phyloP scores from a whole-genome alignment of 2,329 filamentous ascomycete genomes.

The Pseudovirgaria hyperparasitica region DNA sequence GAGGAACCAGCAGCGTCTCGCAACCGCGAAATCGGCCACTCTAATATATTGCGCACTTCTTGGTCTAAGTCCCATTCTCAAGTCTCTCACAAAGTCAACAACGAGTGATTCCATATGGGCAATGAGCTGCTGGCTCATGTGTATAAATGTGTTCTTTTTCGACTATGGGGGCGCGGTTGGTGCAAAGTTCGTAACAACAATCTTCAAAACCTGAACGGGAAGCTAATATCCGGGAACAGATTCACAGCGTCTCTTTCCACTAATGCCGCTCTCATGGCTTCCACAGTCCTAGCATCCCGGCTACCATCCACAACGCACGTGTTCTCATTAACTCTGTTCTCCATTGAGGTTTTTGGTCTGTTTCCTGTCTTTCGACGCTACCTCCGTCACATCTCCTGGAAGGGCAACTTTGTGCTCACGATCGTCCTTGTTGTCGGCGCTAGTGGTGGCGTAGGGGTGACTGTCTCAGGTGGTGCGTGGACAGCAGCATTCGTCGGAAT shows the following conservation, averaged over 20 bases:
- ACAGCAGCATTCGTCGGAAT: constrained; percentile 55
- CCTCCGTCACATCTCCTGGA: constrained; percentile 68
- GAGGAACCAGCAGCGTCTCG: constrained; percentile 50
- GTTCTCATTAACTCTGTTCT: constrained; percentile 89
- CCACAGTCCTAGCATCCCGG: constrained; percentile 81
- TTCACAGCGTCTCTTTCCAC: constrained; percentile 73
- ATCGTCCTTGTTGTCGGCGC: constrained; percentile 65
- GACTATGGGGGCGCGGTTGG: constrained; percentile 70
- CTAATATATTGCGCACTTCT: constrained; percentile 89
- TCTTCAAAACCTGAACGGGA: too few species aligned
- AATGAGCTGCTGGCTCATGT: constrained; percentile 81
- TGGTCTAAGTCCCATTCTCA: constrained; percentile 86
- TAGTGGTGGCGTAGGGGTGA: constrained; percentile 60
- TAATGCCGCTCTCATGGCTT: constrained; percentile 93
- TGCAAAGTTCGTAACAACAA: constrained; percentile 29
- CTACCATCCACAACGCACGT: constrained; percentile 86
- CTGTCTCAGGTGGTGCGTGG: constrained; percentile 41
- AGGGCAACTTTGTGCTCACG: constrained; percentile 67
- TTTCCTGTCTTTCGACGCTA: constrained; percentile 97
- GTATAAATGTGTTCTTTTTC: constrained; percentile 96
- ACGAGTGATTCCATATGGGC: constrained; percentile 95
- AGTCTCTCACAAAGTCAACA: constrained; percentile 87
- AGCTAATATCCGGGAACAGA: constrained; percentile 28
- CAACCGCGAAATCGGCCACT: constrained; percentile 81
- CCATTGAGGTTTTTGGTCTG: constrained; percentile 90